Conservation (phyloP, 306 rosid genomes). For the Cucumis cinereus region DNA sequence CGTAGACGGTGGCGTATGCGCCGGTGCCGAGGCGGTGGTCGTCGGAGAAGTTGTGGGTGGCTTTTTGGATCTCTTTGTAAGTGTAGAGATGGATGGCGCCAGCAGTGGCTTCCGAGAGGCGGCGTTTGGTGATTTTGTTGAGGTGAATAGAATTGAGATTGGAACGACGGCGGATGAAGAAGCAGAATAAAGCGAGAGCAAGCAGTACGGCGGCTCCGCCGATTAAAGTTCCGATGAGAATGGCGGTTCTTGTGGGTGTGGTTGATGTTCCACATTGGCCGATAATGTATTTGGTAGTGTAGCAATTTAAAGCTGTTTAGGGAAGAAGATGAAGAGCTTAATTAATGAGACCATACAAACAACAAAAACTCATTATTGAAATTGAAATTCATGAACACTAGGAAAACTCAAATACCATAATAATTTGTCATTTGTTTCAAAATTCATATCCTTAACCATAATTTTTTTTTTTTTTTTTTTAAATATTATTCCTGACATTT, state of each 20-base stretch:
- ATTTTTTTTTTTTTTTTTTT: no score
- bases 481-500: no score
- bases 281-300: conserved; percentile 40
- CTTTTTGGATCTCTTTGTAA: conserved; percentile 72
- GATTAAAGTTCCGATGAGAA: conserved; percentile 50
- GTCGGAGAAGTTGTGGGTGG: conserved; percentile 76
- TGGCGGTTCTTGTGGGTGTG: conserved; percentile 27
- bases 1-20: conserved; percentile 84
- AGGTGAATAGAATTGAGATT: conserved; percentile 38
- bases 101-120: conserved; percentile 57
- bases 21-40: conserved; percentile 70
- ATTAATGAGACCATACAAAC: not conserved
- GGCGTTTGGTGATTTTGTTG: conserved; percentile 64
- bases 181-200: conserved; percentile 35
- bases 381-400: no score
- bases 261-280: conserved; percentile 56
- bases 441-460: no score
- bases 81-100: conserved; percentile 42
- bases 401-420: no score
- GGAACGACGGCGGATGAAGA: conserved; percentile 43
- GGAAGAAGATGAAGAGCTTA: conserved; percentile 1
- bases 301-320: conserved; percentile 25
- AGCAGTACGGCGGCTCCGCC: conserved; percentile 38
- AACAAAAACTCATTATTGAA: not conserved
- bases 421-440: no score